Evolutionary conservation across 495 filamentous ascomycete species (phyloP).

Genomic region (Trichocladium antarcticum): DNA sequence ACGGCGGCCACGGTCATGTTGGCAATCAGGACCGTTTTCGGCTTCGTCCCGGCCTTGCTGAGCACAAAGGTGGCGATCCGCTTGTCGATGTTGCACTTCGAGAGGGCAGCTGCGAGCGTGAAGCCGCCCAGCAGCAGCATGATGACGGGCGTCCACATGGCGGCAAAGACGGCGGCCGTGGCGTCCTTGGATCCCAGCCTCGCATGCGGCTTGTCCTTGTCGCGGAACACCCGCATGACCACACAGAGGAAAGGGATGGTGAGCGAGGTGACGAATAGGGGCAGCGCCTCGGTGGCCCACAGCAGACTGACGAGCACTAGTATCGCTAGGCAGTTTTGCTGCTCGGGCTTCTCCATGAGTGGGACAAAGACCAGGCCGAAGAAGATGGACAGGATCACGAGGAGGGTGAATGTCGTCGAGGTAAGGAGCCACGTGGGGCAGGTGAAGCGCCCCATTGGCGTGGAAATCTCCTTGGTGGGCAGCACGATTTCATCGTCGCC

Average conservation of each 20-base stretch:
- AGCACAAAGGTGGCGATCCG: constrained; percentile 95
- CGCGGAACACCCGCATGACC: constrained; percentile 69
- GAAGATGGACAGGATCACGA: constrained; percentile 63
- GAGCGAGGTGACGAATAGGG: constrained; percentile 91
- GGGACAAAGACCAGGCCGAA: constrained; percentile 56
- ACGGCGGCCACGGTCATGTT: constrained; percentile 99
- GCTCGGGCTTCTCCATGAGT: constrained; percentile 72
- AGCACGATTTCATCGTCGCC: constrained; percentile 56
- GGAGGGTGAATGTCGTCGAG: constrained; percentile 64
- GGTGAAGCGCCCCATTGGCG: constrained; percentile 66
- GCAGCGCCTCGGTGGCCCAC: constrained; percentile 97
- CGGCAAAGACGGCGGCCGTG: constrained; percentile 69
- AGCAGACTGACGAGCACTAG: constrained; percentile 86
- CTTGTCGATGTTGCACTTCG: constrained; percentile 95
- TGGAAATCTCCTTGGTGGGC: constrained; percentile 55
- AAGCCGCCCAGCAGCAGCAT: constrained; percentile 97
- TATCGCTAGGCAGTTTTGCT: constrained; percentile 93
- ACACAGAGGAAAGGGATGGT: constrained; percentile 91
- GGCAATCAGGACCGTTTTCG: constrained; percentile 74
- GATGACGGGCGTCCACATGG: constrained; percentile 99
- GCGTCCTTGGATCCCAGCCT: constrained; percentile 65
- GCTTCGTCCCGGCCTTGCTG: constrained; percentile 86
- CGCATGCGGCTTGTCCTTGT: constrained; percentile 54
- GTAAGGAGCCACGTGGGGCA: constrained; percentile 77
- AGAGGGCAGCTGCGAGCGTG: constrained; percentile 86